A percentile compares a stretch with the other conserved stretches of the same genome.
These are phyloP conservation scores for Pilobolus umbonatus DNA, from an alignment of 192 early-diverging fungal genomes.

Conservation along the genomic window DNA sequence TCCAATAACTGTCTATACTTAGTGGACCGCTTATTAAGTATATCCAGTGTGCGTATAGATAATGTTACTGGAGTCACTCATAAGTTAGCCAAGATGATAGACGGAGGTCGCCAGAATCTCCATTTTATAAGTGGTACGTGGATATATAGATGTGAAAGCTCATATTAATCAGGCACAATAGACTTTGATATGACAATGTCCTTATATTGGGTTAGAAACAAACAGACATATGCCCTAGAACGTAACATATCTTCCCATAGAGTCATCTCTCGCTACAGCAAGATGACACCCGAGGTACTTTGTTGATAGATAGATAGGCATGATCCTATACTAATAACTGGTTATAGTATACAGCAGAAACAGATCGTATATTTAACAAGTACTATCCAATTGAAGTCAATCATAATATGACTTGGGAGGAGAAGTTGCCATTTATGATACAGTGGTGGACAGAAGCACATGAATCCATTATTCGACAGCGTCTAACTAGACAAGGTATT, in stretches of 20 bases:
- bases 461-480: slow-evolving; percentile 43
- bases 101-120: slow-evolving; percentile 42
- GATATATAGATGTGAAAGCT: neutral
- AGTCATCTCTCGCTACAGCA: slow-evolving; percentile 32
- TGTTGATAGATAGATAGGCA: too few species aligned
- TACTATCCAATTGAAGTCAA: slow-evolving; percentile 74
- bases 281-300: slow-evolving; percentile 37
- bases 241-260: slow-evolving; percentile 44
- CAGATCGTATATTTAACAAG: slow-evolving; percentile 47
- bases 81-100: slow-evolving; percentile 47
- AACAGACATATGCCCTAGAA: slow-evolving; percentile 25
- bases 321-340: neutral
- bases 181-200: slow-evolving; percentile 80
- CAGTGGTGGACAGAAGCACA: slow-evolving; percentile 72
- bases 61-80: slow-evolving; percentile 28
- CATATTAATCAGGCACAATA: neutral
- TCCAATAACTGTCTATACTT: neutral
- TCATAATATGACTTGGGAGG: slow-evolving; percentile 36
- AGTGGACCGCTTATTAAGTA: slow-evolving; percentile 21
- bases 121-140: slow-evolving; percentile 55
- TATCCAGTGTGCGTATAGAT: slow-evolving; percentile 31
- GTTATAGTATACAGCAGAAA: slow-evolving; percentile 42
- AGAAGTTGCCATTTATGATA: slow-evolving; percentile 63
- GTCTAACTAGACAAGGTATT: slow-evolving; percentile 37
- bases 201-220: slow-evolving; percentile 35